Evolutionary conservation across 2,329 filamentous ascomycete genomes (phyloP), one percentile per base, ranked within the genome.

Genomic region (Paraphaeosphaeria sporulosa): DNA sequence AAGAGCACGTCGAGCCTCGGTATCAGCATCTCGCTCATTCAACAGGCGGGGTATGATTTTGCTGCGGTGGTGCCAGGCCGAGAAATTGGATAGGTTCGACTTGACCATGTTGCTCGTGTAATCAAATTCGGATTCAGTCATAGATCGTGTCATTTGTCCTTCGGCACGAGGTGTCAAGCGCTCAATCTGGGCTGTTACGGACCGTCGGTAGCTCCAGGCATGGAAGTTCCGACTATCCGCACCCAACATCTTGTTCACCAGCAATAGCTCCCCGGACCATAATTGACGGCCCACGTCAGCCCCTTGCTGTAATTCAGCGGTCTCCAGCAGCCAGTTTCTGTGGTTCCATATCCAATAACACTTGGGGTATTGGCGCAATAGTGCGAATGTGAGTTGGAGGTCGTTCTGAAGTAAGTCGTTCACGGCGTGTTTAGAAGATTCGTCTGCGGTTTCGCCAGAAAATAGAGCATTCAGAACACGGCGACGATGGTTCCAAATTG

Each of bases 331-430:
- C 94, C 95, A 99, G 48, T 90, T 80, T 30, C 95, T 89, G 78
- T 97, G 94, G 69, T 97, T 96, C 95, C 95, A 99, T 72, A 99
- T 94, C 94, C 95, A 98, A 81, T 99, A 99, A 83, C 95, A 98
- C 78, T 99, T 99, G 7, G 95, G 95, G 66, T 88, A 94, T 66
- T 93, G 88, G 65, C 92, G 85, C 52, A 99, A 86, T 21, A 99
- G 85, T 0, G 92, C 92, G 43, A 97, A 87, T 36, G 94, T 89
- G 73, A 97, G 97, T 50, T 82, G 81, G 36, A 99, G 83, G 75
- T 99, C 95, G 57, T 86, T 82, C 49, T 86, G 85, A 62, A 98
- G 84, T 34, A 90, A 74, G 2, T 87, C 80, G 44, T 82, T 76
- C 32, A 81, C 74, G 46, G 75, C 69, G 62, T 77, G 62, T 44